Percentiles rank a stretch among this genome's conserved stretches.
Evolutionary conservation across 2,329 filamentous ascomycete species (phyloP).

Genomic region (Bipolaris oryzae): DNA sequence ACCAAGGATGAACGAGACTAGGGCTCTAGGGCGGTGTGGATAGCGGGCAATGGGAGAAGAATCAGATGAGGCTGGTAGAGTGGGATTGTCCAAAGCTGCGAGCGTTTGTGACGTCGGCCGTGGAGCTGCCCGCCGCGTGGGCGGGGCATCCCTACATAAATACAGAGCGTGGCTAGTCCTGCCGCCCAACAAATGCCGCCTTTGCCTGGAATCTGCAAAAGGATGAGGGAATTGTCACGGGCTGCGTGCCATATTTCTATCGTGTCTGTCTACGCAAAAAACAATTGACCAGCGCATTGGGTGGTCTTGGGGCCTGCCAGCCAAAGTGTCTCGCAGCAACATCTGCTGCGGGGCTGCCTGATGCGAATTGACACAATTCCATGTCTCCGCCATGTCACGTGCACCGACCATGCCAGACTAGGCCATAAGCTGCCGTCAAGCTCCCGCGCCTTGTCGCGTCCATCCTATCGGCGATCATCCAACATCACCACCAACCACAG

Average conservation of each 20-base stretch:
- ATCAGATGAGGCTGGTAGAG: slow-evolving; percentile 9
- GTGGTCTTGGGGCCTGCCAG: background rate
- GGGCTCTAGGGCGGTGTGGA: slow-evolving; percentile 16
- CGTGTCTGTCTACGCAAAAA: no score
- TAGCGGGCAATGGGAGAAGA: slow-evolving; percentile 7
- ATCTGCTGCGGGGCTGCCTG: background rate
- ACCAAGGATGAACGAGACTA: slow-evolving; percentile 19
- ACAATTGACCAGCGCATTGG: background rate
- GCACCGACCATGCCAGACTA: background rate
- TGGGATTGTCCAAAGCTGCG: slow-evolving; percentile 13
- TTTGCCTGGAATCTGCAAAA: background rate
- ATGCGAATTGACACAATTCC: slow-evolving; percentile 16
- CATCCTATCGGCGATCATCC: slow-evolving; percentile 7
- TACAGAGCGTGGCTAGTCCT: background rate
- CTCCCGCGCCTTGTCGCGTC: slow-evolving; percentile 11
- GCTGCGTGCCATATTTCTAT: no score
- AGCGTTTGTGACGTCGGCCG: slow-evolving; percentile 34
- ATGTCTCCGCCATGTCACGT: slow-evolving; percentile 19
- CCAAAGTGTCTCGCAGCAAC: background rate
- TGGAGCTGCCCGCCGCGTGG: slow-evolving; percentile 9
- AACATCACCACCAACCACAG: slow-evolving; percentile 13
- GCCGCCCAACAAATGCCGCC: background rate
- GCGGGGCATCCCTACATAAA: background rate
- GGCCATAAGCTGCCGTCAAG: background rate
- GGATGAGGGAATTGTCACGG: background rate